A percentile compares a stretch with the other conserved stretches of the same genome.
These are phyloP conservation scores for Wickerhamiella lipophila DNA, from an alignment of 805 yeast genomes.

Conservation along the genomic window DNA sequence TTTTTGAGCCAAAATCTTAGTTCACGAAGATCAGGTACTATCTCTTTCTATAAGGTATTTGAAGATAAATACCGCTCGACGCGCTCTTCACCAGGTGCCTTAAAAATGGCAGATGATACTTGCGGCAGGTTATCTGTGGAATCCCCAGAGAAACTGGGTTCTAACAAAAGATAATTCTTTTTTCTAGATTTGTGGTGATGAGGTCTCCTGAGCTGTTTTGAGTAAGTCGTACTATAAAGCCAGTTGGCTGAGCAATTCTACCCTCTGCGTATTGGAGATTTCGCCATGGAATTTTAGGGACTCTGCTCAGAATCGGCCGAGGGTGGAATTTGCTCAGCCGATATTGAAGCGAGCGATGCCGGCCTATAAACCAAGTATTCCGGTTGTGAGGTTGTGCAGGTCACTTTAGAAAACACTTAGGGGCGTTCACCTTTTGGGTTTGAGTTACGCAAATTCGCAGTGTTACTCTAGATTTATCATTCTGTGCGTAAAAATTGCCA, in stretches of 20 bases:
- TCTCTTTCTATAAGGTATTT: too few relatives aligned
- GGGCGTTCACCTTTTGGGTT: background rate
- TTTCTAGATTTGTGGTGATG: background rate
- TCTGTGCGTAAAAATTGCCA: too few relatives aligned
- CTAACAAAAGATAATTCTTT: background rate
- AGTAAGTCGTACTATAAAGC: background rate
- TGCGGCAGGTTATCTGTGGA: too few relatives aligned
- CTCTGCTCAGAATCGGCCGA: constrained; percentile 19
- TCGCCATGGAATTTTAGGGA: constrained; percentile 50
- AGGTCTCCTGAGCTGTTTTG: background rate
- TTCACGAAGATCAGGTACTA: too few relatives aligned
- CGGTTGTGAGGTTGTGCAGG: background rate
- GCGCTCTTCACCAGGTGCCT: too few relatives aligned
- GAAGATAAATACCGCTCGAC: too few relatives aligned
- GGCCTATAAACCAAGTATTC: background rate
- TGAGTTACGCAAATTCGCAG: too few relatives aligned
- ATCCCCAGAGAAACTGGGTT: too few relatives aligned
- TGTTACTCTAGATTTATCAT: too few relatives aligned
- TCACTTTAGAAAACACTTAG: background rate
- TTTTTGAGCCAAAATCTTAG: too few relatives aligned
- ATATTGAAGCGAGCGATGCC: background rate
- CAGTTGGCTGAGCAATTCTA: background rate
- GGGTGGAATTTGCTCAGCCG: background rate
- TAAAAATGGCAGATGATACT: too few relatives aligned
- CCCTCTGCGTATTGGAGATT: background rate